Conservation (phyloP, 1,284 basidiomycete species). For the Coniferiporia sulphurascens region DNA sequence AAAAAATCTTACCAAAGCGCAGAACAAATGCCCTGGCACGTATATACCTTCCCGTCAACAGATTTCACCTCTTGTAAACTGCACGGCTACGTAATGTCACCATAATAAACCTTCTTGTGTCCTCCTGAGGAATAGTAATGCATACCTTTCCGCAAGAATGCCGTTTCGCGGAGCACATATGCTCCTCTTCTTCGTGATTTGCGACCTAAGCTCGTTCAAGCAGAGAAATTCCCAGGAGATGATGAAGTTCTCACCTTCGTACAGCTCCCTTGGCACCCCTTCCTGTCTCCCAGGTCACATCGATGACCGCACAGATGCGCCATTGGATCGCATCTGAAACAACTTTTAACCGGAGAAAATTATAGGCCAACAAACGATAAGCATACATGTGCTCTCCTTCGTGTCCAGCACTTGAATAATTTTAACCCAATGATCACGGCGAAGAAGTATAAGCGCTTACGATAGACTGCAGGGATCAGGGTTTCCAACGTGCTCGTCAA, state of each 20-base stretch:
- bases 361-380: background rate
- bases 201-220: slow-evolving; percentile 31
- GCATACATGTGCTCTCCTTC: slow-evolving; percentile 47
- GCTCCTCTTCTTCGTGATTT: slow-evolving; percentile 41
- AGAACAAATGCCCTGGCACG: slow-evolving; percentile 40
- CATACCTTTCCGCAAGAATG: slow-evolving; percentile 53
- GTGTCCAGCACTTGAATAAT: slow-evolving; percentile 46
- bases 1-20: slow-evolving; percentile 36
- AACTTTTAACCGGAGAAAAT: background rate
- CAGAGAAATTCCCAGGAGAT: background rate
- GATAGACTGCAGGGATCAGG: slow-evolving; percentile 30
- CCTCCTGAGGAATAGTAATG: background rate
- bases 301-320: slow-evolving; percentile 47
- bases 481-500: slow-evolving; percentile 30
- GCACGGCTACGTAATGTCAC: slow-evolving; percentile 38
- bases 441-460: slow-evolving; percentile 34
- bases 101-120: background rate
- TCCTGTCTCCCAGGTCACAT: slow-evolving; percentile 39
- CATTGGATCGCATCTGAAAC: slow-evolving; percentile 41
- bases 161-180: slow-evolving; percentile 46
- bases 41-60: slow-evolving; percentile 30
- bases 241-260: slow-evolving; percentile 35
- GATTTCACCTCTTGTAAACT: slow-evolving; percentile 32
- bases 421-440: background rate
- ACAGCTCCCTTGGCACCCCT: slow-evolving; percentile 46